A percentile compares a stretch with the other conserved stretches of the same genome.
phyloP scores from a whole-genome alignment of 169 alveolate species.

The Plasmodium inui region DNA sequence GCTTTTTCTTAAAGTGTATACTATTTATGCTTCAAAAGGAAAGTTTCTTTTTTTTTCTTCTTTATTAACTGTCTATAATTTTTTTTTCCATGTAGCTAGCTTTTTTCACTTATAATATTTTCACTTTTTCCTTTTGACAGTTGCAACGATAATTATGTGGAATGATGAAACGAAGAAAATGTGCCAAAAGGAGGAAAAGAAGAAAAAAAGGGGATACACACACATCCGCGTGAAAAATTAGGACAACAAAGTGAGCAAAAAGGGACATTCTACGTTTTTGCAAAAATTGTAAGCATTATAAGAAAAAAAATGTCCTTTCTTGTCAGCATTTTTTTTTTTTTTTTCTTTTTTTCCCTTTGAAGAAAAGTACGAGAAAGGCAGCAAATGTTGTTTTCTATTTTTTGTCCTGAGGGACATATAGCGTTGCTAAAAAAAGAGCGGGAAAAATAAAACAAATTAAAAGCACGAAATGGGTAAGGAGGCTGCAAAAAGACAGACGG shows the following conservation, averaged over 20 bases:
- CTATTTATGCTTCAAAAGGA: background rate
- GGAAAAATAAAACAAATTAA: background rate
- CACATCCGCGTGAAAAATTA: slow-evolving; percentile 1
- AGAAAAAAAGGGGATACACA: slow-evolving; percentile 16
- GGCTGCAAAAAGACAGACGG: background rate
- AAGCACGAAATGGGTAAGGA: background rate
- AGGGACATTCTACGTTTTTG: background rate
- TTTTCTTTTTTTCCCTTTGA: background rate
- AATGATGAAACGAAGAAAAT: background rate
- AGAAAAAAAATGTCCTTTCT: background rate
- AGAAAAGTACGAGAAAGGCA: background rate
- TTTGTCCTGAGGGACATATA: background rate
- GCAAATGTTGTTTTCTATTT: background rate
- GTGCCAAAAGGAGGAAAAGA: background rate
- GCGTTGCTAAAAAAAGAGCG: background rate
- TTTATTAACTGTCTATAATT: background rate
- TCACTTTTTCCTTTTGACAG: background rate
- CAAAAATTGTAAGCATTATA: background rate
- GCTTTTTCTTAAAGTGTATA: background rate
- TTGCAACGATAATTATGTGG: background rate
- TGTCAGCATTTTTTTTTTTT: background rate
- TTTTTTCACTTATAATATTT: background rate
- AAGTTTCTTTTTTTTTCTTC: background rate
- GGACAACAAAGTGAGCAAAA: background rate
- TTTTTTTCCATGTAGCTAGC: background rate